A percentile compares a stretch with the other conserved stretches of the same genome.
phyloP scores from a whole-genome alignment of 2,329 filamentous ascomycete species.

The Neurospora sp. region DNA sequence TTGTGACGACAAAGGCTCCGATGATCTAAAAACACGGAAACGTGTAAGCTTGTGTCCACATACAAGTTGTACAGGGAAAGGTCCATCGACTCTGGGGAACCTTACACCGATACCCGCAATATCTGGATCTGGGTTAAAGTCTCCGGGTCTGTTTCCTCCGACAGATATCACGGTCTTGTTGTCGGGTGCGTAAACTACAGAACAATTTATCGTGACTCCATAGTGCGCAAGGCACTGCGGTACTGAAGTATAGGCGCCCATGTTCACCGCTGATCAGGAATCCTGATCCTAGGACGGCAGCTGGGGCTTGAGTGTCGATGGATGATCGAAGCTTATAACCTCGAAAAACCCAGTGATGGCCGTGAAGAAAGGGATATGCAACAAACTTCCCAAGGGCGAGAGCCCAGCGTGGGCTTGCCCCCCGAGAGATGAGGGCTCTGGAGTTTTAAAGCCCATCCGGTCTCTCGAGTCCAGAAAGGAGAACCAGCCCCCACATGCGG shows the following conservation, averaged over 20 bases:
- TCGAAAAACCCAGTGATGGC: neutral
- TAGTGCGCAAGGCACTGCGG: conserved; percentile 7
- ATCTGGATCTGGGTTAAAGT: conserved; percentile 12
- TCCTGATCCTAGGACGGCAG: neutral
- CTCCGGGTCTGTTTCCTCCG: conserved; percentile 1
- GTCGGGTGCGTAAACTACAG: neutral
- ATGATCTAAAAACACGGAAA: conserved; percentile 9
- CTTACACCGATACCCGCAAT: conserved; percentile 16
- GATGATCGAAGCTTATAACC: neutral
- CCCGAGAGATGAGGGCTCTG: neutral
- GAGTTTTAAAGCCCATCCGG: neutral
- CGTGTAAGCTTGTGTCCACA: conserved; percentile 1
- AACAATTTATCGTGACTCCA: conserved; percentile 8
- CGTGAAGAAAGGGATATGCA: neutral
- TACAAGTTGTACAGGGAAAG: neutral
- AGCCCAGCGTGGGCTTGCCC: neutral
- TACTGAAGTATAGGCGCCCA: conserved; percentile 13
- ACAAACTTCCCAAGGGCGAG: neutral
- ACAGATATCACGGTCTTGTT: conserved; percentile 2
- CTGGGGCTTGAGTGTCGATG: neutral
- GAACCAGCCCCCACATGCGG: neutral
- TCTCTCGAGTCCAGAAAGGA: neutral
- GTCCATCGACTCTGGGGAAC: neutral
- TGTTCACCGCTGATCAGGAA: conserved; percentile 1
- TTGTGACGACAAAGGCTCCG: conserved; percentile 13